phyloP scores from a whole-genome alignment of 129 eudicot species.

The Arctium minus region DNA sequence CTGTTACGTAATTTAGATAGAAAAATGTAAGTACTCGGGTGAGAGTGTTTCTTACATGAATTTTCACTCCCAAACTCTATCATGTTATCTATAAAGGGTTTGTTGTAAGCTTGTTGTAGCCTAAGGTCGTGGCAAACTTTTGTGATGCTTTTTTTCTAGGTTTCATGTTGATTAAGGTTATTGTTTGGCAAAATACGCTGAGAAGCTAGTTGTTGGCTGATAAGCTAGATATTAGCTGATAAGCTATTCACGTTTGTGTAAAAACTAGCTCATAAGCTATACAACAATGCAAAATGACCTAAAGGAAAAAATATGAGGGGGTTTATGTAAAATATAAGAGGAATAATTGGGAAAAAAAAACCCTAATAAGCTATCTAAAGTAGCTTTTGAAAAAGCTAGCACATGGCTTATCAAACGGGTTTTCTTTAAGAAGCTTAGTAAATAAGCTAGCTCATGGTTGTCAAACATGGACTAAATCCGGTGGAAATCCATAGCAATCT shows the following conservation, averaged over 20 bases:
- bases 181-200: neutral
- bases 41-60: neutral
- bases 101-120: neutral
- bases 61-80: neutral
- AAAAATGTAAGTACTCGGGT: neutral
- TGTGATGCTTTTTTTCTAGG: neutral
- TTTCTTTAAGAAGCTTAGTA: neutral
- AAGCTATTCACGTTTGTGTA: neutral
- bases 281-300: neutral
- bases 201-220: neutral
- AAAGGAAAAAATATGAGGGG: neutral
- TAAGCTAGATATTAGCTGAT: neutral
- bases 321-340: neutral
- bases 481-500: neutral
- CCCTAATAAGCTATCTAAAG: neutral
- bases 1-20: neutral
- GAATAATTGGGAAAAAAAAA: neutral
- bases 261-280: neutral
- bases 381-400: neutral
- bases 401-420: neutral
- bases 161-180: neutral
- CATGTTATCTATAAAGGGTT: neutral
- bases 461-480: neutral
- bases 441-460: neutral
- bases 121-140: neutral